Conservation (phyloP, 495 filamentous ascomycete genomes). For the Gamarada debralockiae region DNA sequence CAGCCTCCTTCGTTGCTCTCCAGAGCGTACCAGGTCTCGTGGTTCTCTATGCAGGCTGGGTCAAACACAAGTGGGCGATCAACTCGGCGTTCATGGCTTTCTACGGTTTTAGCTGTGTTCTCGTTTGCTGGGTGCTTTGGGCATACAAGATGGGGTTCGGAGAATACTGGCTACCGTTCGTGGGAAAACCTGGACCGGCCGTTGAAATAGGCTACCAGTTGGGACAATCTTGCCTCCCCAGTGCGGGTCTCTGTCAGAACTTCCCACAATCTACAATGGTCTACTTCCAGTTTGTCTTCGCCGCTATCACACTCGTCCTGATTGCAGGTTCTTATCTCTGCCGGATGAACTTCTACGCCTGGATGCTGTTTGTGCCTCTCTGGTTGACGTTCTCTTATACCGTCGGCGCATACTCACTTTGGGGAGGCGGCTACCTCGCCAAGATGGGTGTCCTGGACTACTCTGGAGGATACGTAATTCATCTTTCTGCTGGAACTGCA, state of each 20-base stretch:
- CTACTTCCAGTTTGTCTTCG: constrained; percentile 59
- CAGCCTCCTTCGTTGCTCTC: constrained; percentile 48
- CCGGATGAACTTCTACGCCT: constrained; percentile 51
- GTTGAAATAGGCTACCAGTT: constrained; percentile 44
- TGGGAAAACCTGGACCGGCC: constrained; percentile 45
- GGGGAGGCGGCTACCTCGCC: constrained; percentile 53
- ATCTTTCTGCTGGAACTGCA: constrained; percentile 52
- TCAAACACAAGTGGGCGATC: constrained; percentile 56
- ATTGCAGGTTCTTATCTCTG: constrained; percentile 47
- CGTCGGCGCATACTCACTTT: constrained; percentile 43
- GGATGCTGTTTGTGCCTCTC: constrained; percentile 55
- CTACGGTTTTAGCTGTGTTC: constrained; percentile 49
- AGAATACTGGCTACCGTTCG: constrained; percentile 46
- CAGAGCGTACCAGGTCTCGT: constrained; percentile 53
- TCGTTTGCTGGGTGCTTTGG: constrained; percentile 55
- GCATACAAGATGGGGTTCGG: constrained; percentile 52
- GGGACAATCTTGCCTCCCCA: constrained; percentile 39
- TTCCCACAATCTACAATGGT: constrained; percentile 53
- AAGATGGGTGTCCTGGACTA: constrained; percentile 51
- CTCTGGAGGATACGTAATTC: constrained; percentile 57
- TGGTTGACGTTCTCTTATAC: constrained; percentile 51
- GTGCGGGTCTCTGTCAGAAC: constrained; percentile 34
- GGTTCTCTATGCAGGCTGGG: constrained; percentile 50
- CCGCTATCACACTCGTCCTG: constrained; percentile 53
- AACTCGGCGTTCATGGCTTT: constrained; percentile 55